Conservation (phyloP, 805 yeast species). For the Candida nanaspora region DNA sequence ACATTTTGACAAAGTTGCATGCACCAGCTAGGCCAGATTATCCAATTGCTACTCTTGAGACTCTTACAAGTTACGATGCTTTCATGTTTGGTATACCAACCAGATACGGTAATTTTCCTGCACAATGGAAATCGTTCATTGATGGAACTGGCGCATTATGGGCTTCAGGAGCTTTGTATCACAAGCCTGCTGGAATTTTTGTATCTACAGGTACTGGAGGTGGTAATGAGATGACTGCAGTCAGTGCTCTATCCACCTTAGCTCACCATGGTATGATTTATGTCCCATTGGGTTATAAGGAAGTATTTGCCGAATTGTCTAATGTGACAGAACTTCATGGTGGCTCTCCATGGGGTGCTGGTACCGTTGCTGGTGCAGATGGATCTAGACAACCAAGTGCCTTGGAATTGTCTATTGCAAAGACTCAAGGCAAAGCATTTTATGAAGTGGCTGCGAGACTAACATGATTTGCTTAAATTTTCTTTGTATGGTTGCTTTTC, state of each 20-base stretch:
- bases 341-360: conserved; percentile 85
- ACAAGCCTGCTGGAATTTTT: conserved; percentile 70
- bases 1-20: conserved; percentile 51
- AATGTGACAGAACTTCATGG: conserved; percentile 67
- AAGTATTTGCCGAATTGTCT: conserved; percentile 46
- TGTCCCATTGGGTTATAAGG: conserved; percentile 70
- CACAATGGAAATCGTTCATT: conserved; percentile 73
- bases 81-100: conserved; percentile 77
- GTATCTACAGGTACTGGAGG: conserved; percentile 67
- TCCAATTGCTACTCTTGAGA: conserved; percentile 53
- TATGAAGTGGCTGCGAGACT: conserved; percentile 36
- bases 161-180: conserved; percentile 62
- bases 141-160: conserved; percentile 72
- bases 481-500: too few relatives aligned
- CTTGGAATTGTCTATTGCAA: conserved; percentile 59
- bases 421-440: conserved; percentile 62
- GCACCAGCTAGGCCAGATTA: conserved; percentile 55
- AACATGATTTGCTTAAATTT: too few relatives aligned
- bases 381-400: conserved; percentile 65
- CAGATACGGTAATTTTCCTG: conserved; percentile 67
- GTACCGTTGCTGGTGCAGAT: conserved; percentile 66
- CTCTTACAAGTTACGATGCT: conserved; percentile 59
- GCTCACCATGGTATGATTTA: conserved; percentile 73
- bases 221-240: conserved; percentile 70
- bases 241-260: conserved; percentile 49